phyloP scores from a whole-genome alignment of 352 stramenopile genomes.

The Globisporangium iwayamae region DNA sequence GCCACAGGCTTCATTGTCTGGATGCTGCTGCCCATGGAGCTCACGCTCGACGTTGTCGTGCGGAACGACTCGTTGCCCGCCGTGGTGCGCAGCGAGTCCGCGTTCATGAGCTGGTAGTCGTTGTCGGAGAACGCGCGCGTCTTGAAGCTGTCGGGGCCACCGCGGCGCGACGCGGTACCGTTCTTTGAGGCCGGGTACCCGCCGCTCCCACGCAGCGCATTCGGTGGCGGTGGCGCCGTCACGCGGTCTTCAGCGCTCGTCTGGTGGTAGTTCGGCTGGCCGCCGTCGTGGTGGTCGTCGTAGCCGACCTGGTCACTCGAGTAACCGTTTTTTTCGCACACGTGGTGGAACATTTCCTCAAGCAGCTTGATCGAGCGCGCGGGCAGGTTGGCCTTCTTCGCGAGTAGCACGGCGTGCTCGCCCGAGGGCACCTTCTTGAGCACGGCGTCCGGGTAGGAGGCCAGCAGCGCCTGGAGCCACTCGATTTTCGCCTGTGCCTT shows the following conservation, averaged over 20 bases:
- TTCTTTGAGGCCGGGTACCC: slow-evolving; percentile 7
- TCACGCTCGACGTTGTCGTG: slow-evolving; percentile 25
- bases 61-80: slow-evolving; percentile 14
- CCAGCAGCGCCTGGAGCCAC: slow-evolving; percentile 81
- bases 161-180: not conserved
- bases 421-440: slow-evolving; percentile 68
- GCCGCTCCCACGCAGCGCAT: slow-evolving; percentile 7
- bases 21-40: slow-evolving; percentile 3
- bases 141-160: slow-evolving; percentile 32
- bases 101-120: slow-evolving; percentile 34
- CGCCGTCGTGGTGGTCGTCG: slow-evolving; percentile 21
- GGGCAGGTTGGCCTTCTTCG: slow-evolving; percentile 51
- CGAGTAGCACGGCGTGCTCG: slow-evolving; percentile 76
- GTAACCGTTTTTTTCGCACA: slow-evolving; percentile 66
- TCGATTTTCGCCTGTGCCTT: slow-evolving; percentile 85
- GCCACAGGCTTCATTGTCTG: slow-evolving; percentile 8
- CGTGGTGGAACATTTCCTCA: slow-evolving; percentile 87
- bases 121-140: slow-evolving; percentile 64
- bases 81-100: slow-evolving; percentile 5
- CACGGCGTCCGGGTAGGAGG: slow-evolving; percentile 78
- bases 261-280: not conserved
- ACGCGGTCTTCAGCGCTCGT: slow-evolving; percentile 1
- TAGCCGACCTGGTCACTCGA: slow-evolving; percentile 50
- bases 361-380: slow-evolving; percentile 67
- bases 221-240: not conserved